Percentiles rank a stretch among this genome's conserved stretches.
Conservation (phyloP, 176 grass and related monocot genomes). For the Ensete glaucum region DNA sequence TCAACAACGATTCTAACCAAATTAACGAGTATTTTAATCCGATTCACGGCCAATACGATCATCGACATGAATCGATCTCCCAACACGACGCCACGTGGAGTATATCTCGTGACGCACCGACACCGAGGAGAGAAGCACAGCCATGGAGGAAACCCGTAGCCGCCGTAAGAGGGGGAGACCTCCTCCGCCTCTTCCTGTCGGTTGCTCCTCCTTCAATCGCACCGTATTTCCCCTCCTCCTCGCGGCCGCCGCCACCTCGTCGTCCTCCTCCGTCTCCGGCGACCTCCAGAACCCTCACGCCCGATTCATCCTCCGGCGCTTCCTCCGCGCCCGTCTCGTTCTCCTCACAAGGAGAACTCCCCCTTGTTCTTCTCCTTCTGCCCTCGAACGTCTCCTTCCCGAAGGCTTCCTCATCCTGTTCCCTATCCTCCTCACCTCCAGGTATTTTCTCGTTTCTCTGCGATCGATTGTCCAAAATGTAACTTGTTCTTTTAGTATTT, state of each 20-base stretch:
- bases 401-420: slow-evolving; percentile 1
- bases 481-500: not conserved
- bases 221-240: slow-evolving; percentile 21
- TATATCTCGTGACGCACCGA: not conserved
- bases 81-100: no score
- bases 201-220: slow-evolving; percentile 1
- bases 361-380: not conserved
- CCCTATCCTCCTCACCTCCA: slow-evolving; percentile 15
- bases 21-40: no score
- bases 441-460: not conserved
- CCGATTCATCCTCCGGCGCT: not conserved
- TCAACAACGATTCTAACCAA: no score
- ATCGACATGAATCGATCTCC: no score
- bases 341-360: not conserved
- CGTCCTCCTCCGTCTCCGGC: slow-evolving; percentile 4
- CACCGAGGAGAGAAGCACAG: not conserved
- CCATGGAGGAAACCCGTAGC: not conserved
- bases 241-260: slow-evolving; percentile 28
- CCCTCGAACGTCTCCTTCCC: not conserved
- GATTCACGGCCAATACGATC: no score
- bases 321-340: slow-evolving; percentile 8
- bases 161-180: not conserved
- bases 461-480: not conserved
- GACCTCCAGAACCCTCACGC: not conserved
- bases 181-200: not conserved